Base-by-base conservation (phyloP, 73 alveolate species). In the Paramecium sexaurelia region DNA sequence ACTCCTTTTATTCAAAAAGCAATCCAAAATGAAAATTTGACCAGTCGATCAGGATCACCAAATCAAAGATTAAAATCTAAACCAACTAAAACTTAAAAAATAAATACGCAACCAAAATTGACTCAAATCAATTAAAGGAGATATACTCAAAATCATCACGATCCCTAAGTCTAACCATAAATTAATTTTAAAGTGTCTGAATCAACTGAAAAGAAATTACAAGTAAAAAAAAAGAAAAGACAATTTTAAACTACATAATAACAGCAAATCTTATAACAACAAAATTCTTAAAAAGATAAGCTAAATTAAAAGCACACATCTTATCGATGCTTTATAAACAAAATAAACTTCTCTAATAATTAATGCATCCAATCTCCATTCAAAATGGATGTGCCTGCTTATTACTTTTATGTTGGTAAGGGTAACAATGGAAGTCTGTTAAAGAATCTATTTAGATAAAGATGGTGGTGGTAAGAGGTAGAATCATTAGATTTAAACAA, bases 401-500 rank as follows among this genome's bases (percentile, higher is more conserved):
- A 94, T 75, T 95, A 94, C 55, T 93, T 94, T 43, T 94, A 91
- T 66, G 93, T 96, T 8, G 99, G 99, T 5, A 94, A 92, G 78
- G 99, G 99, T 22, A 96, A 96, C 84, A 96, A 96, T 61, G 75
- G 97, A 8, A 33, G 68, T 7, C 55, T 96, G 10, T 95, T 96
- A 1, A 95, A 94, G 43, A 84, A 71, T 32, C 66, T 91, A 9
- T 92, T 96, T 43, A 95, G 96, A 61, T 24, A 84, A 55, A 92
- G 99, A 73, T 96, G 95, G 92, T 96, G 98, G 99, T 96, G 99
- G 97, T 84, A 92, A 67, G 47, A 85, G 83, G 95, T 93, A 37
- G 96, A 96, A 29, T 55, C 75, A 66, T 39, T 55, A 39, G 73
- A 91, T 55, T 39, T 37, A 29, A 71, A 35, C 3, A 75, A 86